phyloP scores from a whole-genome alignment of 192 early-diverging fungal genomes.

The Funneliformis mosseae region DNA sequence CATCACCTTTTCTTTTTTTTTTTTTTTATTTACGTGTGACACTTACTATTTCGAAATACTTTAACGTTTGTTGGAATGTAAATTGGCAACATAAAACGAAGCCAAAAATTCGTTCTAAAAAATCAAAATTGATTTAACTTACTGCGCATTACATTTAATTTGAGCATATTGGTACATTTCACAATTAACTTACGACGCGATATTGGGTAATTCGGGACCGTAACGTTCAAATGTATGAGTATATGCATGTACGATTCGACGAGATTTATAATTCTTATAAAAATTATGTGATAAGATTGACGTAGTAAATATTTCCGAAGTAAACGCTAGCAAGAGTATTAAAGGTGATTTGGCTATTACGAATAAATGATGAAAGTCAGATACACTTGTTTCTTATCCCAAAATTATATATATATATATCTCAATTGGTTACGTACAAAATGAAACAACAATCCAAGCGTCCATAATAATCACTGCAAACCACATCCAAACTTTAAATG shows the following conservation, averaged over 20 bases:
- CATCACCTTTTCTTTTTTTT: too few species aligned
- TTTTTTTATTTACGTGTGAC: too few species aligned
- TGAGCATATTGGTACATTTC: too few species aligned
- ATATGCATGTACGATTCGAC: not conserved
- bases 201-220: slow-evolving; percentile 3
- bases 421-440: not conserved
- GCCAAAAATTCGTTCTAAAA: slow-evolving; percentile 5
- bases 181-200: not conserved
- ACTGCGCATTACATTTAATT: too few species aligned
- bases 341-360: not conserved
- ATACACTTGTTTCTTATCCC: not conserved
- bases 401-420: too few species aligned
- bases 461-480: not conserved
- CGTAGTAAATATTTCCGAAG: not conserved
- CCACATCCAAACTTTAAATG: not conserved
- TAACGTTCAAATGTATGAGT: not conserved
- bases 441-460: not conserved
- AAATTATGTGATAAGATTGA: not conserved
- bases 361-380: not conserved
- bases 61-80: slow-evolving; percentile 4
- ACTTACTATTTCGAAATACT: slow-evolving; percentile 13
- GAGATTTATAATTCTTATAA: slow-evolving; percentile 2
- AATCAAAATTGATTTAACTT: too few species aligned
- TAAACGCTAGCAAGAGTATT: not conserved
- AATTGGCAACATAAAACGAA: not conserved